Conservation (phyloP, 2,329 filamentous ascomycete species). For the Neopestalotiopsis clavispora region DNA sequence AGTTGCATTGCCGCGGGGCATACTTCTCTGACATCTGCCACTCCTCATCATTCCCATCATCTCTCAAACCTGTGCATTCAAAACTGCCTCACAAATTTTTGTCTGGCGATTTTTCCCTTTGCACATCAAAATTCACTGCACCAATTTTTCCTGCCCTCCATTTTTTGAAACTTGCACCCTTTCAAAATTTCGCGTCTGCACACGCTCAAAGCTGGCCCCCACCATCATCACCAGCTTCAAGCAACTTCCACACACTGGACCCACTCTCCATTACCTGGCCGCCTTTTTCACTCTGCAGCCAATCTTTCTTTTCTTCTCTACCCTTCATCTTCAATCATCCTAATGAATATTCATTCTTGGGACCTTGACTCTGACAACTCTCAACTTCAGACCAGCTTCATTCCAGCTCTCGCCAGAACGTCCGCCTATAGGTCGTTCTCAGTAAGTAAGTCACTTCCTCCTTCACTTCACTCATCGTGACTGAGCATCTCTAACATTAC, state of each 20-base stretch:
- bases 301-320: background rate
- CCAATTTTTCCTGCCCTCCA: background rate
- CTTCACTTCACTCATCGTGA: background rate
- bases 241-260: background rate
- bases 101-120: background rate
- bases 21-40: background rate
- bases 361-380: background rate
- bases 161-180: background rate
- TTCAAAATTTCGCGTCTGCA: background rate
- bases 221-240: background rate
- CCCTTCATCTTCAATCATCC: background rate
- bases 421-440: background rate
- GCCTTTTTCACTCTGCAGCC: background rate
- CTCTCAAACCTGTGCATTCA: background rate
- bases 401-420: background rate
- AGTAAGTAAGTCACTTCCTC: background rate
- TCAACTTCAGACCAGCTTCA: background rate
- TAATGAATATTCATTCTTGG: background rate
- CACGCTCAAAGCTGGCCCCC: background rate
- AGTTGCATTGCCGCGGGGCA: background rate
- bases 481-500: background rate
- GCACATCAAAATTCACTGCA: background rate
- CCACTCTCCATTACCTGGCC: background rate
- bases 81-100: background rate
- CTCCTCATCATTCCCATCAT: background rate